Percentiles rank a stretch among this genome's conserved stretches.
Conservation (phyloP, 1,139 yeast genomes). For the Hemisphaericaspora xylofermentans region DNA sequence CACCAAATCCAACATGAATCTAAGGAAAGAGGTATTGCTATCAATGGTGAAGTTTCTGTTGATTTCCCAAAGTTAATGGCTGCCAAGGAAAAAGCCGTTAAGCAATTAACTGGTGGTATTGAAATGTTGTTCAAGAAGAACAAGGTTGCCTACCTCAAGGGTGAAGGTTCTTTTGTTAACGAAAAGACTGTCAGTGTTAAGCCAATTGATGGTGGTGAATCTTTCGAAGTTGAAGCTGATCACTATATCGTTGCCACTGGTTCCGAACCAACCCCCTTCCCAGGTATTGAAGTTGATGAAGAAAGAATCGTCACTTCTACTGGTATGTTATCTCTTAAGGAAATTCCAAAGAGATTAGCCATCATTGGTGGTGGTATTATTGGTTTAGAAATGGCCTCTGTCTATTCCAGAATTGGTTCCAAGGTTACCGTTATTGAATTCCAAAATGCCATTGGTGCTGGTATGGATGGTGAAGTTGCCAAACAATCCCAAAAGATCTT, state of each 20-base stretch:
- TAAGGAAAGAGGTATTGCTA: constrained; percentile 85
- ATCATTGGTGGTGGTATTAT: constrained; percentile 99
- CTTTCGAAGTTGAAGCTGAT: constrained; percentile 65
- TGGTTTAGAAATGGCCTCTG: constrained; percentile 99
- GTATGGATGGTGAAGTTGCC: constrained; percentile 97
- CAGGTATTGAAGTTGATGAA: constrained; percentile 95
- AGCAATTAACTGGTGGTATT: constrained; percentile 87
- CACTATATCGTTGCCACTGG: constrained; percentile 97
- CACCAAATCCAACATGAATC: constrained; percentile 89
- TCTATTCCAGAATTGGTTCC: constrained; percentile 91
- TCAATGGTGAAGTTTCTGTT: constrained; percentile 65
- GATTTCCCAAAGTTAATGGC: constrained; percentile 81
- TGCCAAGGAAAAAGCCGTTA: constrained; percentile 89
- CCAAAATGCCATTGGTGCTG: constrained; percentile 85
- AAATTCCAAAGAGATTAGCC: constrained; percentile 87
- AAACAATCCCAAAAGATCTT: constrained; percentile 85
- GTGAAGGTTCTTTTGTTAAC: constrained; percentile 82
- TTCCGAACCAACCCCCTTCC: constrained; percentile 98
- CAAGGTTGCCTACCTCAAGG: constrained; percentile 92
- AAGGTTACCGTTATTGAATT: constrained; percentile 94
- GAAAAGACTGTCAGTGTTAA: constrained; percentile 77
- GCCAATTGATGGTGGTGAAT: constrained; percentile 84
- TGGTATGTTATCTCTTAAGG: constrained; percentile 81
- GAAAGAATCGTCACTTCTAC: constrained; percentile 96
- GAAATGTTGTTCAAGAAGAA: constrained; percentile 95